A percentile compares a stretch with the other conserved stretches of the same genome.
Evolutionary conservation across 495 filamentous ascomycete genomes (phyloP).

Genomic region (Daldinia vernicosa): DNA sequence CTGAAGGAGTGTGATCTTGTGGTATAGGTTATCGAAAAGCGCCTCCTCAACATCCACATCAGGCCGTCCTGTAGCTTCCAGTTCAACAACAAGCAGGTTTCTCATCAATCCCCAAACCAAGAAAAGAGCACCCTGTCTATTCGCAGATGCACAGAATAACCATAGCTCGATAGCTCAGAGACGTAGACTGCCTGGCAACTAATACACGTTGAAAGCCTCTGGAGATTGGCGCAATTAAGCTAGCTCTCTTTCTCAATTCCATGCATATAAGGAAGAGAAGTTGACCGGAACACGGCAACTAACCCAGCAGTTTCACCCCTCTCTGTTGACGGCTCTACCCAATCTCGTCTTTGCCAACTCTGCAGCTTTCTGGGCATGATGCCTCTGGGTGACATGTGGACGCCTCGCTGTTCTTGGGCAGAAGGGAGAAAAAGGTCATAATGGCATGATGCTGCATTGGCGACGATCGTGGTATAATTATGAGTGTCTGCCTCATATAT

Average conservation of each 20-base stretch:
- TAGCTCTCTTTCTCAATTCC: slow-evolving; percentile 39
- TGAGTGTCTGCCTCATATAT: slow-evolving; percentile 42
- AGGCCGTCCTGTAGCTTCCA: slow-evolving; percentile 11
- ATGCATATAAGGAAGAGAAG: slow-evolving; percentile 50
- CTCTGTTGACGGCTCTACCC: slow-evolving; percentile 11
- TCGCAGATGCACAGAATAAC: slow-evolving; percentile 26
- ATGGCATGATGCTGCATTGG: slow-evolving; percentile 44
- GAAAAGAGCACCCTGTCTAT: slow-evolving; percentile 38
- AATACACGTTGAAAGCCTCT: slow-evolving; percentile 37
- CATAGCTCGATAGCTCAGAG: slow-evolving; percentile 40
- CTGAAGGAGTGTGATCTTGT: slow-evolving; percentile 49
- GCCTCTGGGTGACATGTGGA: slow-evolving; percentile 18
- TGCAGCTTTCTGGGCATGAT: slow-evolving; percentile 26
- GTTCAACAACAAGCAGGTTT: slow-evolving; percentile 24
- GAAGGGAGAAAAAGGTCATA: slow-evolving; percentile 44
- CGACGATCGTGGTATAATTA: slow-evolving; percentile 44
- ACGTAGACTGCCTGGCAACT: slow-evolving; percentile 29
- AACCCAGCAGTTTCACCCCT: slow-evolving; percentile 4
- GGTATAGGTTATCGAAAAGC: slow-evolving; percentile 48
- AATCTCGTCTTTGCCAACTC: slow-evolving; percentile 8
- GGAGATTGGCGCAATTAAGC: slow-evolving; percentile 42
- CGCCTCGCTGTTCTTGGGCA: slow-evolving; percentile 23
- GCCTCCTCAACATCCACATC: slow-evolving; percentile 47
- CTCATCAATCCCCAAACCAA: slow-evolving; percentile 43
- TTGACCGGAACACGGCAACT: neutral